Evolutionary conservation across 2,329 filamentous ascomycete species (phyloP).

Genomic region (Penicillium freii): DNA sequence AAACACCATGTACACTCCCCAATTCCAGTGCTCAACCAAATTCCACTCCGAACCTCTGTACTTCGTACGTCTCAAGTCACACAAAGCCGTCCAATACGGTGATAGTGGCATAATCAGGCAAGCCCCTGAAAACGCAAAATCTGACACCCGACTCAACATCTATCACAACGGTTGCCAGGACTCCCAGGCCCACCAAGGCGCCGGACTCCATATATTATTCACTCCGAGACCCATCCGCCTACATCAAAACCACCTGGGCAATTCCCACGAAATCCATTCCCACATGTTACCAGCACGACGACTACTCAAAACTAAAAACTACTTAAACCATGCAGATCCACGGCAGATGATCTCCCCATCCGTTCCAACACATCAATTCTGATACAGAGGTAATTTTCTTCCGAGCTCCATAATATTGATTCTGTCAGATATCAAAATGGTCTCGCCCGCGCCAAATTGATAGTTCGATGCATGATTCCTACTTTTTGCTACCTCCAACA

Average conservation of each 20-base stretch:
- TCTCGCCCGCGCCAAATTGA: neutral
- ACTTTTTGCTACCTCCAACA: neutral
- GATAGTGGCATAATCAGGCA: neutral
- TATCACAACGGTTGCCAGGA: slow-evolving; percentile 12
- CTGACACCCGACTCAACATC: slow-evolving; percentile 2
- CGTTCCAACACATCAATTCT: slow-evolving; percentile 13
- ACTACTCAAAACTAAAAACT: slow-evolving; percentile 3
- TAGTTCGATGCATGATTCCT: slow-evolving; percentile 3
- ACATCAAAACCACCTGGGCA: slow-evolving; percentile 1
- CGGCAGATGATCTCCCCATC: slow-evolving; percentile 1
- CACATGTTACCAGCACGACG: slow-evolving; percentile 7
- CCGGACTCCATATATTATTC: slow-evolving; percentile 9
- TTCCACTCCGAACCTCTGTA: neutral
- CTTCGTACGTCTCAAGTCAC: neutral
- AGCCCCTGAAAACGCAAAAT: slow-evolving; percentile 8
- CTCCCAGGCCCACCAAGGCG: slow-evolving; percentile 5
- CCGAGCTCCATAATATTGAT: neutral
- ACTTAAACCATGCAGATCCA: slow-evolving; percentile 10
- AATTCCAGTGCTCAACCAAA: neutral
- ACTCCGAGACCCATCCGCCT: slow-evolving; percentile 6
- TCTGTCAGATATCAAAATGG: neutral
- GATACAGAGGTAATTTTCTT: slow-evolving; percentile 13
- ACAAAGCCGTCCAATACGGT: neutral
- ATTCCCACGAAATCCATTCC: slow-evolving; percentile 6
- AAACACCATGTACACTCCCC: neutral